These are phyloP conservation scores for Sphenostylis stenocarpa DNA, from an alignment of 306 rosid genomes.

Conservation along the genomic window DNA sequence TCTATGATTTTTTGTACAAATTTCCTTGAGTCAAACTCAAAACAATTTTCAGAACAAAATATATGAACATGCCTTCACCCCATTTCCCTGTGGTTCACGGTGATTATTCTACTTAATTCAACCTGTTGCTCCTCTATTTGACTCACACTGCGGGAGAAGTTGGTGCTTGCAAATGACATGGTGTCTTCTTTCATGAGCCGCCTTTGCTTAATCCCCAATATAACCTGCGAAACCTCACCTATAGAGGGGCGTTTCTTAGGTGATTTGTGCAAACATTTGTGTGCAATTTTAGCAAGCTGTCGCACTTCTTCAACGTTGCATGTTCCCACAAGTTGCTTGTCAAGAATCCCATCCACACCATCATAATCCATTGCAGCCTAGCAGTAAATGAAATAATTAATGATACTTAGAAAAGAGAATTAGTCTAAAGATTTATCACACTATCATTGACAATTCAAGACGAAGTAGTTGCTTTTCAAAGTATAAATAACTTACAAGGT, in stretches of 20 bases:
- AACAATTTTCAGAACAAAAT: neutral
- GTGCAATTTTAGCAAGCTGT: slow-evolving; percentile 61
- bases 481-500: slow-evolving; percentile 57
- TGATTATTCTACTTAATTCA: slow-evolving; percentile 51
- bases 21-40: neutral
- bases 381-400: neutral
- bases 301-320: slow-evolving; percentile 64
- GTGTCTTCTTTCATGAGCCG: slow-evolving; percentile 51
- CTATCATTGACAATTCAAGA: neutral
- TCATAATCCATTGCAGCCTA: slow-evolving; percentile 77
- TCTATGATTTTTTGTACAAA: neutral
- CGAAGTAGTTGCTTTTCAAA: neutral
- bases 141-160: slow-evolving; percentile 55
- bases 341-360: slow-evolving; percentile 76
- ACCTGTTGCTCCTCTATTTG: slow-evolving; percentile 70
- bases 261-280: slow-evolving; percentile 61
- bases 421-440: neutral
- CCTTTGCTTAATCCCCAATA: slow-evolving; percentile 60
- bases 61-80: neutral
- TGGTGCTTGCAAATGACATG: slow-evolving; percentile 59
- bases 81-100: slow-evolving; percentile 25
- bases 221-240: slow-evolving; percentile 62
- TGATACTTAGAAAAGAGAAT: neutral
- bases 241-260: slow-evolving; percentile 66
- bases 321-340: slow-evolving; percentile 59